These are phyloP conservation scores for Phytophthora cactorum DNA, from an alignment of 352 stramenopile species.

Conservation along the genomic window DNA sequence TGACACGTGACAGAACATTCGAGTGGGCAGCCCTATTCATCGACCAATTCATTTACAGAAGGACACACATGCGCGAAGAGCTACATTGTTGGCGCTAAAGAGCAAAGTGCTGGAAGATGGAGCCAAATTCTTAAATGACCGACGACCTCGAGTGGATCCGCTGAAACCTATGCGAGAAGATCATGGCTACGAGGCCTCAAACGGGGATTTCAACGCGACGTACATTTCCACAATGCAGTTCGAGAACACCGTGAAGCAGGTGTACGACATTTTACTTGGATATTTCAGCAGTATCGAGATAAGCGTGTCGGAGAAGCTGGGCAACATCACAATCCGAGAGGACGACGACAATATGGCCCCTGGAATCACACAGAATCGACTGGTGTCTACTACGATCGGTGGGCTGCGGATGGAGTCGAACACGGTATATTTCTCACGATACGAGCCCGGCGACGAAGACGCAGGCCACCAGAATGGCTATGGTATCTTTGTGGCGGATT, in stretches of 20 bases:
- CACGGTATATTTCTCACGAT: slow-evolving; percentile 43
- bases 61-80: slow-evolving; percentile 25
- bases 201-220: slow-evolving; percentile 38
- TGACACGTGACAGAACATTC: slow-evolving; percentile 30
- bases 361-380: slow-evolving; percentile 46
- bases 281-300: slow-evolving; percentile 57
- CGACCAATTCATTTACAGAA: slow-evolving; percentile 33
- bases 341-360: slow-evolving; percentile 44
- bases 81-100: slow-evolving; percentile 31
- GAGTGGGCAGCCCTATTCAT: slow-evolving; percentile 42
- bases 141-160: slow-evolving; percentile 31
- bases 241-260: slow-evolving; percentile 46
- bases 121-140: slow-evolving; percentile 34
- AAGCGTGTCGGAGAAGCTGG: slow-evolving; percentile 54
- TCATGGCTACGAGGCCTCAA: slow-evolving; percentile 37
- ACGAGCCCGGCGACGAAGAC: slow-evolving; percentile 23
- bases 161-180: slow-evolving; percentile 43
- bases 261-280: slow-evolving; percentile 52
- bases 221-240: slow-evolving; percentile 42
- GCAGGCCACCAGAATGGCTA: slow-evolving; percentile 29
- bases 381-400: slow-evolving; percentile 40
- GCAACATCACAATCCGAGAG: slow-evolving; percentile 55
- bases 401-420: slow-evolving; percentile 54
- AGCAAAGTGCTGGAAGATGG: slow-evolving; percentile 34
- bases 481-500: slow-evolving; percentile 53